Percentiles rank a stretch among this genome's conserved stretches.
Conservation (phyloP, 1,284 basidiomycete species). For the Rhodotorula glutinis region DNA sequence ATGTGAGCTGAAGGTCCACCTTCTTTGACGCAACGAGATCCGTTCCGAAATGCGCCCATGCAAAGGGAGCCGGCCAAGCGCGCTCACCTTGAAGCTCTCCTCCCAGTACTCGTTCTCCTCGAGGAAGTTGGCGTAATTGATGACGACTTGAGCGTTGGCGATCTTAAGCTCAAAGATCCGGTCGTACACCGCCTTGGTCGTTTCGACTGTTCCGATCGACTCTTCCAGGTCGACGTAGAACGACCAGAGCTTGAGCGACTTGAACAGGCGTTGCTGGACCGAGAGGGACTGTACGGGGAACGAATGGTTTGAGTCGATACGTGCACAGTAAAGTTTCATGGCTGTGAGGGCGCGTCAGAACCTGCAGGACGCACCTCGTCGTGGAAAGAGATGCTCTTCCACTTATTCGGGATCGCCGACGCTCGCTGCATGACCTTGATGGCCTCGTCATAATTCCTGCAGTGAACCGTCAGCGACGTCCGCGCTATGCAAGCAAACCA, state of each 20-base stretch:
- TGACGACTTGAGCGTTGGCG: conserved; percentile 93
- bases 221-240: conserved; percentile 98
- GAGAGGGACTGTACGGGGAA: conserved; percentile 68
- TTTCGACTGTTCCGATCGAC: conserved; percentile 88
- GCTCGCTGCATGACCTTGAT: conserved; percentile 95
- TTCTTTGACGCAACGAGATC: too few species aligned
- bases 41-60: too few species aligned
- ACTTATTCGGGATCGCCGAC: conserved; percentile 79
- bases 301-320: too few species aligned
- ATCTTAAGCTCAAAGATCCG: conserved; percentile 96
- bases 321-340: too few species aligned
- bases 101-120: conserved; percentile 98
- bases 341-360: too few species aligned
- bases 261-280: conserved; percentile 88
- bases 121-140: conserved; percentile 95
- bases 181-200: conserved; percentile 90
- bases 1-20: too few species aligned
- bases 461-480: background rate
- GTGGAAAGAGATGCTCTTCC: conserved; percentile 80
- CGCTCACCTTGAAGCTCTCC: conserved; percentile 85
- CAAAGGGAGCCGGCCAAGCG: background rate
- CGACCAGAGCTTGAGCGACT: conserved; percentile 97
- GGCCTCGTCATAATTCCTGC: conserved; percentile 91
- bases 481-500: background rate
- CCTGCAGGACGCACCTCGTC: conserved; percentile 69